phyloP scores from a whole-genome alignment of 306 rosid species.

The Potentilla sterilis region DNA sequence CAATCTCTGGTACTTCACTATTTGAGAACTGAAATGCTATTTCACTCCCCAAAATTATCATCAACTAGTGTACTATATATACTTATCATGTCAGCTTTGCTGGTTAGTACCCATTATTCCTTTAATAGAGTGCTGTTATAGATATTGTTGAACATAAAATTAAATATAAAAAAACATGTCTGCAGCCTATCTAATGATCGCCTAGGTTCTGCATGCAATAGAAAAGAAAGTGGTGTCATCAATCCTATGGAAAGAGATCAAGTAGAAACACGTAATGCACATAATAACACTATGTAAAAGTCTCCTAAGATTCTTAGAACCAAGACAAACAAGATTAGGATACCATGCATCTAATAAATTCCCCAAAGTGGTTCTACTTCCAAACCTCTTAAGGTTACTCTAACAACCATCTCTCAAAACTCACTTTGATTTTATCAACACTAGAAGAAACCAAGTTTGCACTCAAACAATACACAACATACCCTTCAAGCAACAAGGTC shows the following conservation, averaged over 20 bases:
- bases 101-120: neutral
- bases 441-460: neutral
- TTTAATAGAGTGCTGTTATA: neutral
- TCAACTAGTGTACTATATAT: neutral
- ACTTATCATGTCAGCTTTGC: neutral
- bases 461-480: neutral
- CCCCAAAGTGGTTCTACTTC: neutral
- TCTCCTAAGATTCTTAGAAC: neutral
- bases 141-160: neutral
- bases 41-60: neutral
- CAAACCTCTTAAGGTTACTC: neutral
- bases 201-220: neutral
- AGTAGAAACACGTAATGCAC: neutral
- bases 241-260: neutral
- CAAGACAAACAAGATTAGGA: neutral
- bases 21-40: neutral
- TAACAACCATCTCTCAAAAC: constrained; percentile 1
- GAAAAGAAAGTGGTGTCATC: neutral
- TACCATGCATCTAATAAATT: neutral
- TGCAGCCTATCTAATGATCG: neutral
- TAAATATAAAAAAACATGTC: neutral
- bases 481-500: neutral
- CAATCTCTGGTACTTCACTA: neutral
- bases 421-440: neutral
- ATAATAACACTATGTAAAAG: neutral